Evolutionary conservation across 257 asterid genomes (phyloP), one percentile per base, ranked within the genome.

Genomic region (Primulina huaijiensis): DNA sequence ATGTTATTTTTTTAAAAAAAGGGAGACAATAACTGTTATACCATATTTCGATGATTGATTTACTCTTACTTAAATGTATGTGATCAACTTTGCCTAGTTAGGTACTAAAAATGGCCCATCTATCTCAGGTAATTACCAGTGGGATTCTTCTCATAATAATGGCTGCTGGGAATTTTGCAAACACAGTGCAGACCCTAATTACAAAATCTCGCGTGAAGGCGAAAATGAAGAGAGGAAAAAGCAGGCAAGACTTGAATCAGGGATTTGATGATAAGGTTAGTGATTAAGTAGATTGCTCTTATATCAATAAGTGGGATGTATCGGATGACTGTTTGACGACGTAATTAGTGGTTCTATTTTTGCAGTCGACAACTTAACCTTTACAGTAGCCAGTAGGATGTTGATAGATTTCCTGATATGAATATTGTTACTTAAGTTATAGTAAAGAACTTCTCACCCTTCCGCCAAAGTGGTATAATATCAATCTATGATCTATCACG

Each of bases 151-250:
- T 93, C 74, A 88, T 90, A 78, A 76, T 90, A 60, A 93, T 93
- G 99, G 99, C 99, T 10, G 92, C 83, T 46, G 97, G 96, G 59
- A 93, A 93, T 75, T 93, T 93, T 19, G 84, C 80, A 35, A 87
- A 93, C 85, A 90, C 99, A 8, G 95, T 93, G 80, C 89, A 93
- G 84, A 85, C 99, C 53, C 95, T 93, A 63, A 76, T 81, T 73
- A 90, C 90, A 2, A 93, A 93, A 72, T 87, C 92, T 23, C 85
- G 89, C 74, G 90, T 93, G 35, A 93, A 93, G 81, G 96, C 97
- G 11, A 93, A 86, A 74, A 87, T 89, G 53, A 85, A 60, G 91
- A 90, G 67, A 80, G 88, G 83, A 29, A 93, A 85, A 81, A 89
- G 90, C 86, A 87, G 83, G 76, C 92, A 86, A 77, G 95, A 90